Percentiles rank a stretch among this genome's conserved stretches.
Evolutionary conservation across 2,329 filamentous ascomycete genomes (phyloP).

Genomic region (Dothideomycetes sp.): DNA sequence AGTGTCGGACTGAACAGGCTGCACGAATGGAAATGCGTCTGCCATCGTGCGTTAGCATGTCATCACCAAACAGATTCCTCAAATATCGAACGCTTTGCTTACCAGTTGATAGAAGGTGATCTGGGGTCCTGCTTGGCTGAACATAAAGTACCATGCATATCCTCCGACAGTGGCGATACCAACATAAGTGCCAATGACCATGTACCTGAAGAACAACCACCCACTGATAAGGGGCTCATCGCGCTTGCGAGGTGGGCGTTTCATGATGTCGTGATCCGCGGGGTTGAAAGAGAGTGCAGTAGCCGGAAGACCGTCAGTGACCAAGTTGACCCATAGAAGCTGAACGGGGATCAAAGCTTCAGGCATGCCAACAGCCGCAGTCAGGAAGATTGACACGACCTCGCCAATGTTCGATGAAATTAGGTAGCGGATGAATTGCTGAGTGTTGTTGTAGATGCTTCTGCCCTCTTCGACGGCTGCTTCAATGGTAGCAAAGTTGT

Average conservation of each 20-base stretch:
- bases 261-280: constrained; percentile 97
- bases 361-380: constrained; percentile 91
- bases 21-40: constrained; percentile 88
- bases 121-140: constrained; percentile 78
- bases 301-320: constrained; percentile 92
- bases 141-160: constrained; percentile 99
- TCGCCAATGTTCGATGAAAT: constrained; percentile 99
- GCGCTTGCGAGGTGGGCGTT: constrained; percentile 77
- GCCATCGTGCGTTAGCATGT: constrained; percentile 14
- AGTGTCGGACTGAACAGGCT: constrained; percentile 76
- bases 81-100: too few species aligned
- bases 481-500: constrained; percentile 98
- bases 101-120: constrained; percentile 81
- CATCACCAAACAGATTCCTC: neutral
- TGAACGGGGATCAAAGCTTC: constrained; percentile 96
- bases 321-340: constrained; percentile 96
- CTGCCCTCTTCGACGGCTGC: constrained; percentile 92
- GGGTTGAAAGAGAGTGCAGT: constrained; percentile 98
- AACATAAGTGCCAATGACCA: constrained; percentile 92
- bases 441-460: constrained; percentile 99
- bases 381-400: constrained; percentile 97
- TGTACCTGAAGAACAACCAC: constrained; percentile 96
- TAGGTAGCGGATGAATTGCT: constrained; percentile 97
- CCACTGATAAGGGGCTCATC: constrained; percentile 87
- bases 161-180: constrained; percentile 90